phyloP scores from a whole-genome alignment of 140 eudicot species.

The Anethum foeniculum region DNA sequence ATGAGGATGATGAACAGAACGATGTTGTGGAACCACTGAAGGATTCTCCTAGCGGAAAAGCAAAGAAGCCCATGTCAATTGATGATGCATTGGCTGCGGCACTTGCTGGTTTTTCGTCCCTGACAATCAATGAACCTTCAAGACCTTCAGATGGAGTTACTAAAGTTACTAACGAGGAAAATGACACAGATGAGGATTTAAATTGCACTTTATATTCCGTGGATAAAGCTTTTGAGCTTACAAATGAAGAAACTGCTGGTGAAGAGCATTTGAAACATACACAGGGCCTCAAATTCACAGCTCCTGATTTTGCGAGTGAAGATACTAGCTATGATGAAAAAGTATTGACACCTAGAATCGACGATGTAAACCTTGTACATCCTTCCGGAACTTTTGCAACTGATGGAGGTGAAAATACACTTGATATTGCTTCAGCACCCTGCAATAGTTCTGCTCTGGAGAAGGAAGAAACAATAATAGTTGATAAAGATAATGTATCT shows the following conservation, averaged over 20 bases:
- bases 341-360: slow-evolving; percentile 3
- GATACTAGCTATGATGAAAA: slow-evolving; percentile 18
- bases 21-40: slow-evolving; percentile 27
- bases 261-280: slow-evolving; percentile 20
- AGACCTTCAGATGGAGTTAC: slow-evolving; percentile 19
- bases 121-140: slow-evolving; percentile 19
- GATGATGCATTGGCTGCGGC: slow-evolving; percentile 87
- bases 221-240: slow-evolving; percentile 19
- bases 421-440: slow-evolving; percentile 14
- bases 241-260: slow-evolving; percentile 7
- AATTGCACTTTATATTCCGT: slow-evolving; percentile 4
- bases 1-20: slow-evolving; percentile 50
- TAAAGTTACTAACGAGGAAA: neutral
- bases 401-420: neutral
- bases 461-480: neutral
- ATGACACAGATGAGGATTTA: slow-evolving; percentile 11
- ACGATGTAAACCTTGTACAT: neutral
- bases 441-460: slow-evolving; percentile 1
- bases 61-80: slow-evolving; percentile 49
- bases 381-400: slow-evolving; percentile 6
- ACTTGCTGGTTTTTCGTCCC: slow-evolving; percentile 59
- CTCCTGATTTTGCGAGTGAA: slow-evolving; percentile 34
- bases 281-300: slow-evolving; percentile 26
- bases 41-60: slow-evolving; percentile 22
- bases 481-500: slow-evolving; percentile 15